These are phyloP conservation scores for Colletotrichum sidae DNA, from an alignment of 2,329 filamentous ascomycete genomes.

Conservation along the genomic window DNA sequence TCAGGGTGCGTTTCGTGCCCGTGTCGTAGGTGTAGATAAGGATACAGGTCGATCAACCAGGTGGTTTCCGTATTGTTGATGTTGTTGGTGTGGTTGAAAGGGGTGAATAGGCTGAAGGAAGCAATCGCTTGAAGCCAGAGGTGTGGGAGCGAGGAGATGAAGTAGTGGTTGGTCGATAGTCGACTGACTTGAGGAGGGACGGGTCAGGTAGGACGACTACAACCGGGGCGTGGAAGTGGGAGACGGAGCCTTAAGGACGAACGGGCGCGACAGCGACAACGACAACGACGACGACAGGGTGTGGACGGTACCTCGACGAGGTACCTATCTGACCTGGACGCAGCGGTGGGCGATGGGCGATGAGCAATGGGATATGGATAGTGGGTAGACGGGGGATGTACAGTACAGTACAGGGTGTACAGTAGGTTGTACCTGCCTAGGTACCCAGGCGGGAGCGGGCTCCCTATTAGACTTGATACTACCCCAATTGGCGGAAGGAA, in stretches of 20 bases:
- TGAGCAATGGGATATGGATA: too few species aligned
- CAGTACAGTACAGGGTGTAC: too few species aligned
- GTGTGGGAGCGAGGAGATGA: conserved; percentile 27
- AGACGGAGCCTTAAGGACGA: conserved; percentile 21
- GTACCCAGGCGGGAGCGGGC: conserved; percentile 15
- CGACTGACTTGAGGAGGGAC: conserved; percentile 16
- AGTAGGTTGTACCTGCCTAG: background rate
- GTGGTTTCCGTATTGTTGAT: background rate
- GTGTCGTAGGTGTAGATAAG: conserved; percentile 1
- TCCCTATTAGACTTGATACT: conserved; percentile 36
- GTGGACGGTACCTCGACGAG: background rate
- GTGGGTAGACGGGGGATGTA: too few species aligned
- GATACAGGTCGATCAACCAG: conserved; percentile 18
- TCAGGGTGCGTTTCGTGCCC: background rate
- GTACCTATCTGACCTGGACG: too few species aligned
- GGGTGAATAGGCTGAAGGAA: background rate
- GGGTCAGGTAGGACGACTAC: conserved; percentile 8
- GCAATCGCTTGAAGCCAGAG: conserved; percentile 9
- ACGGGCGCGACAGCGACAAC: background rate
- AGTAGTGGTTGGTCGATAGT: conserved; percentile 16
- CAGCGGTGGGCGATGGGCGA: too few species aligned
- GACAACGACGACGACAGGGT: background rate
- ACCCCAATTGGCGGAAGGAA: conserved; percentile 35
- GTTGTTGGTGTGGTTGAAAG: background rate
- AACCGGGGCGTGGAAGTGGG: conserved; percentile 16